Evolutionary conservation across 306 rosid genomes (phyloP), one percentile per base, ranked within the genome.

Genomic region (Rosa persica): DNA sequence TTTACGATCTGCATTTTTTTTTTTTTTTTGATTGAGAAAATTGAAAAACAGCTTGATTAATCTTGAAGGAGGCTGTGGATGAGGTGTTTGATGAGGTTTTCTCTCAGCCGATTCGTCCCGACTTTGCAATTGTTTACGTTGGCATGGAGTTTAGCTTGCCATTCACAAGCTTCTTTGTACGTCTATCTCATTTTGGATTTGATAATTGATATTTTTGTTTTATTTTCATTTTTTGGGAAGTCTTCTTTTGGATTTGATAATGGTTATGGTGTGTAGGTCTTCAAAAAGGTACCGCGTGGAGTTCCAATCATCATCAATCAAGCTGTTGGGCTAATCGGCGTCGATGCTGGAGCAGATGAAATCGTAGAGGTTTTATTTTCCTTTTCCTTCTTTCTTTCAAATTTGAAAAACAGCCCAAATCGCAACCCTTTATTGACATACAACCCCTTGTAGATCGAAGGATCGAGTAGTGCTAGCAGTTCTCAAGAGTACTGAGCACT

Each of bases 61-160:
- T 30, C 40, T 39, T 57, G 64, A 15, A 91, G 96, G 90, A 65
- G 13, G 93, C 92, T 20, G 83, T 87, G 13, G 49, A 84, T 16
- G 96, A 87, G 74, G 91, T 86, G 76, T 48, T 87, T 55, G 65
- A 67, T 7, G 85, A 81, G 85, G 86, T 86, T 84, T 80, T 87
- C 23, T 89, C 88, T 8, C 83, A 81, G 88, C 87, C 92, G 8
- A 84, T 89, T 78, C 85, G 93, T 42, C 92, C 89, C 3, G 55
- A 80, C 70, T 89, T 91, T 52, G 87, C 87, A n/a, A 42, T 86
- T 36, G 83, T 86, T 61, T 86, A 69, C 73, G 55, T 83, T 7
- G 76, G 81, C n/a, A 72, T 54, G 36, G 57, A 77, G 48, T 74
- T 68, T 12, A 78, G 74, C 79, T 65, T 80, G 78, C 67, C 68